A percentile compares a stretch with the other conserved stretches of the same genome.
These are phyloP conservation scores for Rhododendron kiyosumense DNA, from an alignment of 148 eudicot species.

Conservation along the genomic window DNA sequence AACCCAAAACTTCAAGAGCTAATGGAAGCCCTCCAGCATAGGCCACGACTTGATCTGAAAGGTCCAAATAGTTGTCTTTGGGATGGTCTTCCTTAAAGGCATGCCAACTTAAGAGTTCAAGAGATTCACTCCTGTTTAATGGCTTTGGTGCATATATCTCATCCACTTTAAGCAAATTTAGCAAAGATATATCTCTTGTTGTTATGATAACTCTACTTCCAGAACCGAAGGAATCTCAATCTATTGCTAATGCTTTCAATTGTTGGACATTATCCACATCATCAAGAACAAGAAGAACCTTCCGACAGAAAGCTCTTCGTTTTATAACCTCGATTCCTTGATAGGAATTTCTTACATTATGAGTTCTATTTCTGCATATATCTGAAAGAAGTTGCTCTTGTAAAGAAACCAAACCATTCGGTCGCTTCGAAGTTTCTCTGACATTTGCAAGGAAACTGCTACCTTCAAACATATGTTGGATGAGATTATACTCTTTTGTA, in stretches of 20 bases:
- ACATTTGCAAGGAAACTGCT: conserved; percentile 4
- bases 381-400: conserved; percentile 5
- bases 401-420: not conserved
- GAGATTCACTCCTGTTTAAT: not conserved
- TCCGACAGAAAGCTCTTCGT: not conserved
- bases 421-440: not conserved
- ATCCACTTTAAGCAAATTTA: not conserved
- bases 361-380: not conserved
- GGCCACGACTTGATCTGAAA: not conserved
- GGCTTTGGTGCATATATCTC: not conserved
- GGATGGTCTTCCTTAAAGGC: not conserved
- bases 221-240: not conserved
- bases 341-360: not conserved
- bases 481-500: not conserved
- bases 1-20: conserved; percentile 2
- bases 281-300: conserved; percentile 12
- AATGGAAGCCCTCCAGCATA: not conserved
- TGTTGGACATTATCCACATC: not conserved
- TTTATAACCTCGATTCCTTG: not conserved
- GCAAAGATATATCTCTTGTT: conserved; percentile 10
- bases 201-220: conserved; percentile 11
- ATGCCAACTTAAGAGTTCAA: conserved; percentile 9
- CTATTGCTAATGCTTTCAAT: not conserved
- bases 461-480: not conserved
- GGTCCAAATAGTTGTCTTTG: not conserved